Evolutionary conservation across 2,329 filamentous ascomycete genomes (phyloP), one percentile per base, ranked within the genome.

Genomic region (Aspergillus caelatus): DNA sequence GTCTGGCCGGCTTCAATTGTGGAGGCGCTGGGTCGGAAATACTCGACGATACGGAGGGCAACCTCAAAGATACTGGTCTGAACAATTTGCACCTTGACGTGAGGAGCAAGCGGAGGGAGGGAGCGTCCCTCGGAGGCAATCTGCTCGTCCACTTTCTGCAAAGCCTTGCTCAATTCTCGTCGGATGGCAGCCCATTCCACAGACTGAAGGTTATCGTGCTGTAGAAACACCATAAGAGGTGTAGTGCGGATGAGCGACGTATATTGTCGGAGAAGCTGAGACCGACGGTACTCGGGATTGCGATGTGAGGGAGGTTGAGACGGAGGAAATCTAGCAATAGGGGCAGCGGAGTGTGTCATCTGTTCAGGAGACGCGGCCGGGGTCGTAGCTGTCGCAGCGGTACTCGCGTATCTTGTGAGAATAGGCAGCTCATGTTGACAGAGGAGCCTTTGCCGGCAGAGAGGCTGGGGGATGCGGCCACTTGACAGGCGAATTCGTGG

Each of bases 301-400:
- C 94, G 92, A 76, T 96, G 91, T 60, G 92, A 96, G 4, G 92
- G 93, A 3, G 94, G 94, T 78, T 97, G 93, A 1, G 88, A 90
- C 0, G 88, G 75, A 58, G 86, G 84, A 69, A 83, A 85, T 71
- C 81, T 81, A 36, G 81, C 74, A 26, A 87, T 80, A 36, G 83
- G 79, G 8, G 80, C 73, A 60, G 74, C 70, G 1, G 81, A 79
- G 36, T 62, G 74, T 53, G 77, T 77, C 65, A 82, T 83, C 68
- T 84, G 83, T 30, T 83, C 78, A 60, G 84, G 79, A 54, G 86
- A 78, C 12, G 85, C 78, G 39, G 85, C 82, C 56, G 86, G 83
- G 19, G 84, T 84, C 62, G 82, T 78, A 61, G 81, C 78, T 66
- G 82, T 78, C 41, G 84, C 83, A 58, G 84, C 84, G 73, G 68